phyloP scores from a whole-genome alignment of 2,329 filamentous ascomycete species.

The Colletotrichum gigasporum region DNA sequence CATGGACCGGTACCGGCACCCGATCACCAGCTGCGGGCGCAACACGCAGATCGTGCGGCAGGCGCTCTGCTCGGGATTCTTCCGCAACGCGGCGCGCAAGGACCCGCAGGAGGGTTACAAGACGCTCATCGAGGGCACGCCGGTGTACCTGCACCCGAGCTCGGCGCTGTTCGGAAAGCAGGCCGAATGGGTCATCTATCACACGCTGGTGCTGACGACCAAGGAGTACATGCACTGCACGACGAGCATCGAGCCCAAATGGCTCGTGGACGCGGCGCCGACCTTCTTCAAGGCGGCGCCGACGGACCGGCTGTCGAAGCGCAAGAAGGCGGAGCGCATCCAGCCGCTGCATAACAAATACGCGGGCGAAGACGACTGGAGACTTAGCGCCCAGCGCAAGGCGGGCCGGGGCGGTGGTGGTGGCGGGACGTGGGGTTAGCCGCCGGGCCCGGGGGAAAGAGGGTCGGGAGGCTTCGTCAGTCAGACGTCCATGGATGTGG shows the following conservation, averaged over 20 bases:
- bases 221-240: constrained; percentile 99
- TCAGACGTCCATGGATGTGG: background rate
- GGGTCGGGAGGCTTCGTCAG: too few species aligned
- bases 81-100: constrained; percentile 93
- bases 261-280: constrained; percentile 94
- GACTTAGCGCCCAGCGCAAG: constrained; percentile 86
- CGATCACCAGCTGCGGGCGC: constrained; percentile 83
- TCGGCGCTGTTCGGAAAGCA: constrained; percentile 95
- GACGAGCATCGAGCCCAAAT: constrained; percentile 92
- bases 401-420: constrained; percentile 84
- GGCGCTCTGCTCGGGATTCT: constrained; percentile 92
- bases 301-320: constrained; percentile 85
- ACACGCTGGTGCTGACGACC: constrained; percentile 88
- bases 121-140: constrained; percentile 93
- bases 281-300: constrained; percentile 98
- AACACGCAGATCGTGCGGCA: constrained; percentile 89
- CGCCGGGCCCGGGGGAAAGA: background rate
- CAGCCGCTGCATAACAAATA: constrained; percentile 95
- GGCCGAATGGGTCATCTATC: constrained; percentile 95
- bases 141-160: constrained; percentile 92
- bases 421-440: constrained; percentile 90
- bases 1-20: constrained; percentile 90
- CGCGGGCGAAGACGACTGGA: constrained; percentile 93
- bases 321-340: constrained; percentile 93
- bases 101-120: constrained; percentile 98